Evolutionary conservation across 1,284 basidiomycete genomes (phyloP), one percentile per base, ranked within the genome.

Genomic region (Marasmius fiardii): DNA sequence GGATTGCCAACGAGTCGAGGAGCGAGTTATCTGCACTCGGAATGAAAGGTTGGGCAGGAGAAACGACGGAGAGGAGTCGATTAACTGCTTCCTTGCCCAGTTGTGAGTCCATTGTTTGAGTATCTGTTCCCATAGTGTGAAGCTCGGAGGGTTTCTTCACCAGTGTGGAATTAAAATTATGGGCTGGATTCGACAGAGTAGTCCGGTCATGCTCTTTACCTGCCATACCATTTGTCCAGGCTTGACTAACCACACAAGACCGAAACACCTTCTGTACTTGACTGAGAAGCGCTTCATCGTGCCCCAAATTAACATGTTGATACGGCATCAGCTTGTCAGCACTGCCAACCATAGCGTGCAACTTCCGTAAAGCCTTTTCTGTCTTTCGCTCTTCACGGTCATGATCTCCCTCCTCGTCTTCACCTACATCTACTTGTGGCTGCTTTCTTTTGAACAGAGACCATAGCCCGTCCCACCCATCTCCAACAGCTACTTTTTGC

Each of bases 401-500:
- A 39, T 45, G 11, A 10, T 45, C 5, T 21, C 24, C 18, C 28
- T 45, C 43, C 12, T 10, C 14, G 33, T 45, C 31, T 11, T 18
- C 24, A 44, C 20, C 10, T 34, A 4, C 26, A 5, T 12, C 2
- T 51, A 10, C 8, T 37, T 23, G 21, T 43, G 51, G 11, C 55
- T 21, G 62, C 59, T 14, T 60, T 26, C 12, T 57, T 28, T n/a
- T 2, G 10, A 26, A 49, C n/a, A 33, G n/a, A 5, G 61, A 59
- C 4, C 56, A 57, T 48, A 54, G 43, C 39, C 47, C 37, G 20
- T 70, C 35, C 12, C 47, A 31, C 10, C 68, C 66, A 72, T 16
- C 80, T 82, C 77, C 74, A 58, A 86, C 81, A 61, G 79, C 69
- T n/a, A n/a, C 28, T 54, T 75, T 75, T 28, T 71, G 67, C 3